phyloP scores from a whole-genome alignment of 441 rosid species.

The Arabidopsis hybrid region DNA sequence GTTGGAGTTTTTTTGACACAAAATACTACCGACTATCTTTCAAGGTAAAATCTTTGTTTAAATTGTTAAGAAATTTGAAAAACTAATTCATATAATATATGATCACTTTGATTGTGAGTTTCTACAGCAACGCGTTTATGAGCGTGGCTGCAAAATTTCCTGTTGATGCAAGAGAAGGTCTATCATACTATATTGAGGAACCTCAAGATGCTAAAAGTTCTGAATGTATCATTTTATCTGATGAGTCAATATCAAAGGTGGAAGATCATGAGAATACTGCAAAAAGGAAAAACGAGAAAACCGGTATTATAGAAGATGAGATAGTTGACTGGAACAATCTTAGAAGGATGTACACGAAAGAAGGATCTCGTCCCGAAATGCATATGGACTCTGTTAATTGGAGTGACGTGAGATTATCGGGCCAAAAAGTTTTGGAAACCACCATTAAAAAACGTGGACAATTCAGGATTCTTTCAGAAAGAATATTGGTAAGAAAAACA shows the following conservation, averaged over 20 bases:
- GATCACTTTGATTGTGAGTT: not conserved
- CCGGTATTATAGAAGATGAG: constrained; percentile 40
- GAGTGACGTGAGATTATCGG: constrained; percentile 59
- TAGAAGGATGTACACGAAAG: constrained; percentile 47
- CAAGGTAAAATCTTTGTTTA: constrained; percentile 55
- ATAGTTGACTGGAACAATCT: constrained; percentile 57
- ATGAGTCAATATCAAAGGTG: not conserved
- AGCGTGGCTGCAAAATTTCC: constrained; percentile 43
- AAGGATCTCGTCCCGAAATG: constrained; percentile 39
- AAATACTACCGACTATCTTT: constrained; percentile 63
- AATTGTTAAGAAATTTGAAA: not conserved
- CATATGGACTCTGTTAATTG: constrained; percentile 65
- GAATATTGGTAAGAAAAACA: constrained; percentile 55
- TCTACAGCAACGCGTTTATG: constrained; percentile 38
- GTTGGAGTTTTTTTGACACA: constrained; percentile 71
- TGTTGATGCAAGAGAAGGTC: not conserved
- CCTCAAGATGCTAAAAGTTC: constrained; percentile 2
- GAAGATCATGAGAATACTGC: not conserved
- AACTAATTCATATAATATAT: not conserved
- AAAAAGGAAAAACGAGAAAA: constrained; percentile 37
- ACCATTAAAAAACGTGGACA: constrained; percentile 63
- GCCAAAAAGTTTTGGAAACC: constrained; percentile 41
- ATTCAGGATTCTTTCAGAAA: constrained; percentile 50
- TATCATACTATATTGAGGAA: constrained; percentile 12
- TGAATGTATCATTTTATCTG: not conserved